Evolutionary conservation across 2,329 filamentous ascomycete genomes (phyloP), one percentile per base, ranked within the genome.

Genomic region (Mycocentrospora acerina): DNA sequence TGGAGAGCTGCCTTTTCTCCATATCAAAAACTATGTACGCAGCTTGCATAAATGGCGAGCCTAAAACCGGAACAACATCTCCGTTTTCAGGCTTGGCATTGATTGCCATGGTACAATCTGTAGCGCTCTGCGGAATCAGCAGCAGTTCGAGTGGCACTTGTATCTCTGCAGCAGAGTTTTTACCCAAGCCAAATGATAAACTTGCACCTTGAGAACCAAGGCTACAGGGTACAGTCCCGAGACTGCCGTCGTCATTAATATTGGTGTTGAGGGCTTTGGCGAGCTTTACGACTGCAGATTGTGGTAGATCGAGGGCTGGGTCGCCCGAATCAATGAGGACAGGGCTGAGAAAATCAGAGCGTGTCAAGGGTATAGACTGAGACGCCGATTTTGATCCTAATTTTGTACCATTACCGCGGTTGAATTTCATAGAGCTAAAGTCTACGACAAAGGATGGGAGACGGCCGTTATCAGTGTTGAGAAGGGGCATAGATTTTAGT

Each of bases 1-100:
- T 32, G 10, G 25, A 10, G 4, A 32, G 30, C 10, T 14, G 18
- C 25, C 25, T 24, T 7, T 32, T n/a, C 14, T 32, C 30, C 30
- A 32, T 32, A 13, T 32, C 30, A 24, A 32, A 32, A 8, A 32
- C 30, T 11, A 32, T 11, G 15, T 32, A 32, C 12, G 30, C 30
- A 10, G 24, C 32, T 9, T 29, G 18, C 32, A 35, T 22, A 10
- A 28, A 28, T 4, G 32, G 32, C 13, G 32, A 15, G 24, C 32
- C 32, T 17, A 35, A 28, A n/a, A n/a, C n/a, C n/a, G n/a, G n/a
- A n/a, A n/a, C n/a, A n/a, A n/a, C n/a, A n/a, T n/a, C n/a, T n/a
- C n/a, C n/a, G 15, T 15, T 35, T 24, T 7, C 18, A 12, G 11
- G 22, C 3, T 16, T 6, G 24, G 13, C 25, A 24, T 35, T 26